Evolutionary conservation across 176 grass and related monocot genomes (phyloP).

Genomic region (Oryza glaberrima): DNA sequence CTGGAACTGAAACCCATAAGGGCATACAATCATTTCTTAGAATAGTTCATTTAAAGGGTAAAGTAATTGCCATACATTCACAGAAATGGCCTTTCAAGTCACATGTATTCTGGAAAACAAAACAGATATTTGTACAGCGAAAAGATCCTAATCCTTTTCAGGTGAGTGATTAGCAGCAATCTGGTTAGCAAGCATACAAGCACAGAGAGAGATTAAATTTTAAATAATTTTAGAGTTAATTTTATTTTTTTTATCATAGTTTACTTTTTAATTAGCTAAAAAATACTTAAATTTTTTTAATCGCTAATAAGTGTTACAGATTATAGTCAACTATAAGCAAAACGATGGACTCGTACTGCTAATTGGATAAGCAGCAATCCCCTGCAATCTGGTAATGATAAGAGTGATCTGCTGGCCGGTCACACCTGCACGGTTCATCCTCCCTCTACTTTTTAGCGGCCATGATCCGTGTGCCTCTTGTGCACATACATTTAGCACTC

Average conservation of each 20-base stretch:
- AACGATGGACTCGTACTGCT: too few relatives aligned
- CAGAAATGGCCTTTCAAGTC: background rate
- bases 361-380: conserved; percentile 3
- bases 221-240: too few relatives aligned
- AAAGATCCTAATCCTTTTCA: background rate
- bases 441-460: background rate
- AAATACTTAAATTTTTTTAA: too few relatives aligned
- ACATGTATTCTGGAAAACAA: background rate
- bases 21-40: background rate
- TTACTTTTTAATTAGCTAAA: too few relatives aligned
- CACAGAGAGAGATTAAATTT: too few relatives aligned
- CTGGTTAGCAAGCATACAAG: background rate
- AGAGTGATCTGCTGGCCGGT: background rate
- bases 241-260: too few relatives aligned
- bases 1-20: background rate
- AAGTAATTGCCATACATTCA: background rate
- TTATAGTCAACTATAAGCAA: too few relatives aligned
- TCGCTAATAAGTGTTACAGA: too few relatives aligned
- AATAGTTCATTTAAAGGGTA: background rate
- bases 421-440: conserved; percentile 11
- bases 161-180: background rate
- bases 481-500: background rate
- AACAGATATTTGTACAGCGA: background rate
- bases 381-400: background rate
- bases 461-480: conserved; percentile 4